Evolutionary conservation across 2,329 filamentous ascomycete species (phyloP), one percentile per base, ranked within the genome.

Genomic region (Knufia petricola): DNA sequence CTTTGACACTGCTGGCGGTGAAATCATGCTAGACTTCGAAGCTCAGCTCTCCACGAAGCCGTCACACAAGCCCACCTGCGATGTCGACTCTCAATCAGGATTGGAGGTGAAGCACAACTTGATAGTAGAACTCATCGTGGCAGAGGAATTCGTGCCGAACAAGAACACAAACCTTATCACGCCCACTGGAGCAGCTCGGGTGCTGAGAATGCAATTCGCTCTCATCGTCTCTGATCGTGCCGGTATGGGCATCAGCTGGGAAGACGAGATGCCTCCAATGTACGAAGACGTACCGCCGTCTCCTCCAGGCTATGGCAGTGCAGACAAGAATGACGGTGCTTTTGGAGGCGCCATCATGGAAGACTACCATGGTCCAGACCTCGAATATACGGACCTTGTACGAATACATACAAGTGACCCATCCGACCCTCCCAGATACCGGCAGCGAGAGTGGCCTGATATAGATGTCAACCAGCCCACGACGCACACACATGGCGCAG

Each of bases 201-300:
- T 96, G 46, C 73, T 98, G 52, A 79, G 90, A 56, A 95, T 95
- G 77, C 87, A 94, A 64, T 96, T 95, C 71, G 80, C 78, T 59
- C 75, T 92, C 46, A 73, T 81, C 50, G 76, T 96, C 48, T 95
- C 89, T 3, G 85, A 94, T 68, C 79, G 86, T 51, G 78, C 79
- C 17, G 90, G 90, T 15, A 77, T 95, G 63, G 89, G 90, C 44
- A 89, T 98, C 59, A 87, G 85, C 58, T 98, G 92, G 90, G 90
- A 96, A 59, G 90, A 95, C 67, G 90, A 98, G 71, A 82, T 86
- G 61, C 90, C 90, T 10, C 90, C 90, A 1, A 79, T 94, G 57
- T 98, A 98, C 68, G 84, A 92, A 66, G 87, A 96, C 62, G 88
- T 96, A 36, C 89, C 90, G 1, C 82, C 81, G 1, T 87, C 84